Percentiles rank a stretch among this genome's conserved stretches.
Evolutionary conservation across 139 green algal species (phyloP).

Genomic region (Chlorella sorokiniana): DNA sequence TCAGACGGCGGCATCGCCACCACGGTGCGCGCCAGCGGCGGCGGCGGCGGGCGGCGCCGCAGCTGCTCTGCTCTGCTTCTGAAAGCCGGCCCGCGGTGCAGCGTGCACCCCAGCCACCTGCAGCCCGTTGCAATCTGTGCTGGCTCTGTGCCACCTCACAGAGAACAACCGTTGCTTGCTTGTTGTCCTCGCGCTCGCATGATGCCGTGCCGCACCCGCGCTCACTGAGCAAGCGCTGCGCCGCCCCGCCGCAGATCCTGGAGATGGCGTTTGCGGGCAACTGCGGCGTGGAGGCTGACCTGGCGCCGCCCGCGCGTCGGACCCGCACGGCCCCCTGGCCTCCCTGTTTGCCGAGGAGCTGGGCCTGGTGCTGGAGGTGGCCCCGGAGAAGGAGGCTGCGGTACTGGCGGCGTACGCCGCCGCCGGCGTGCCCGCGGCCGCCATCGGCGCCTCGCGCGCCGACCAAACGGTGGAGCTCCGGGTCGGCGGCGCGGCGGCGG

Average conservation of each 20-base stretch:
- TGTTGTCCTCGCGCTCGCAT: too few species aligned
- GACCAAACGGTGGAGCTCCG: conserved; percentile 49
- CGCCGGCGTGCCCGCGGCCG: conserved; percentile 65
- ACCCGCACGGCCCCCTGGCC: conserved; percentile 51
- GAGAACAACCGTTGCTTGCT: too few species aligned
- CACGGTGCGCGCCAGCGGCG: conserved; percentile 20
- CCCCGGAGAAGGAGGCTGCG: conserved; percentile 45
- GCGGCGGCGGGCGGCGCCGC: too few species aligned
- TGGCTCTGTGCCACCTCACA: background rate
- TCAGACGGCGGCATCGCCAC: conserved; percentile 89
- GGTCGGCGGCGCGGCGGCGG: conserved; percentile 60
- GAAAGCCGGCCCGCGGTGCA: too few species aligned
- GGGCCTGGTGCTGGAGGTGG: conserved; percentile 94
- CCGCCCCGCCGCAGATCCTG: conserved; percentile 55
- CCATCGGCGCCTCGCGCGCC: conserved; percentile 67
- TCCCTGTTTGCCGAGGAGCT: conserved; percentile 96
- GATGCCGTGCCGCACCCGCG: too few species aligned
- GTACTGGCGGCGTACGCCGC: conserved; percentile 72
- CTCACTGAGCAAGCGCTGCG: too few species aligned
- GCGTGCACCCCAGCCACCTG: too few species aligned
- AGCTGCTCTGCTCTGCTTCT: background rate
- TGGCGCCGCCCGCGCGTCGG: conserved; percentile 50
- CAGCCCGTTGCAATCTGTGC: too few species aligned
- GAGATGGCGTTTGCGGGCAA: conserved; percentile 97
- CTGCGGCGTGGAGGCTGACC: conserved; percentile 71